Conservation (phyloP, 2,329 filamentous ascomycete genomes). For the Biscogniauxia sp. region DNA sequence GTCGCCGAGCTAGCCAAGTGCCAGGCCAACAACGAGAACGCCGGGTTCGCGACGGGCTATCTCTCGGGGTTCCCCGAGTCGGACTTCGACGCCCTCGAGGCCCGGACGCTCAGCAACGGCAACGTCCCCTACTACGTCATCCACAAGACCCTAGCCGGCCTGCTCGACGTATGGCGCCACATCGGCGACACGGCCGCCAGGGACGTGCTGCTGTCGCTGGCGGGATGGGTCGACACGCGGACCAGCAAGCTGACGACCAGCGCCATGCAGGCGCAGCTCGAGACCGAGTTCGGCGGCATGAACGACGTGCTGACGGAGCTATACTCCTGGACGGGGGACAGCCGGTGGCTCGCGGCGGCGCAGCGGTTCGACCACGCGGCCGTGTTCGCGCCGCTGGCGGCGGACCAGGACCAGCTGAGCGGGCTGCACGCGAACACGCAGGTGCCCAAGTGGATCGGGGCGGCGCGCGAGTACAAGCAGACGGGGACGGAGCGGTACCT, state of each 20-base stretch:
- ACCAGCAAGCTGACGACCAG: conserved; percentile 40
- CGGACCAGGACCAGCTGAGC: conserved; percentile 42
- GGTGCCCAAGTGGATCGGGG: conserved; percentile 54
- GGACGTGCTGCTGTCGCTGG: conserved; percentile 43
- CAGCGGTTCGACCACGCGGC: conserved; percentile 49
- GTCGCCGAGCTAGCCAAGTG: conserved; percentile 48
- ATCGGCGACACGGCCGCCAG: conserved; percentile 42
- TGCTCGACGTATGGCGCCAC: conserved; percentile 48
- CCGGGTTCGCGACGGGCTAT: conserved; percentile 45
- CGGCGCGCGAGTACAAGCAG: conserved; percentile 46
- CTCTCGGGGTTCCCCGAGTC: conserved; percentile 52
- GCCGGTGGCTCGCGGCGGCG: conserved; percentile 45
- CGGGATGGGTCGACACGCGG: conserved; percentile 47
- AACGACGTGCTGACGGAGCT: conserved; percentile 49
- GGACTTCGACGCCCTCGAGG: conserved; percentile 44
- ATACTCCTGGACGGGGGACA: conserved; percentile 44
- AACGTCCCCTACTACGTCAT: conserved; percentile 54
- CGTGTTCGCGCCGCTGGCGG: conserved; percentile 46
- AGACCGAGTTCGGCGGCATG: conserved; percentile 53
- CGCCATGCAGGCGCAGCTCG: conserved; percentile 48
- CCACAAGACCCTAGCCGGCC: conserved; percentile 52
- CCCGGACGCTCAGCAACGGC: conserved; percentile 42
- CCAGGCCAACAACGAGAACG: conserved; percentile 47
- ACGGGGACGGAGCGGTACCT: conserved; percentile 44
- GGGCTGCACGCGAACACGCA: conserved; percentile 54